These are phyloP conservation scores for Leucocoprinus birnbaumii DNA, from an alignment of 768 basidiomycete genomes.

Conservation along the genomic window DNA sequence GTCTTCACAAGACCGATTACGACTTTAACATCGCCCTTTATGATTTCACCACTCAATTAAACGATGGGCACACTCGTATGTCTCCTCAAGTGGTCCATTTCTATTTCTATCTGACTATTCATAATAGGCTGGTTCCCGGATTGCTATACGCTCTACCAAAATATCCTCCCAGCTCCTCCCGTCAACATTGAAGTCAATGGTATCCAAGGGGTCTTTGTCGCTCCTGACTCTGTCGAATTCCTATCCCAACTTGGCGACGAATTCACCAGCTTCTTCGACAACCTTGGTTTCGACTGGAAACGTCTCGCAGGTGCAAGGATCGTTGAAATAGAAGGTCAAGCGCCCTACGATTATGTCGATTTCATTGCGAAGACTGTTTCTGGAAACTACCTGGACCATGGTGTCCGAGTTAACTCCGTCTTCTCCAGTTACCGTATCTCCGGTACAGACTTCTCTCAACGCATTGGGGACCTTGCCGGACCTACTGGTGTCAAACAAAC, in stretches of 20 bases:
- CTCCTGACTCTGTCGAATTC: constrained; percentile 53
- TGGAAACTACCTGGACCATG: constrained; percentile 63
- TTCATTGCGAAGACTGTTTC: constrained; percentile 54
- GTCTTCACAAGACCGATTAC: constrained; percentile 50
- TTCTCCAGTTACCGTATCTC: constrained; percentile 56
- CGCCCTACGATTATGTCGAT: constrained; percentile 54
- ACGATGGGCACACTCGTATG: constrained; percentile 66
- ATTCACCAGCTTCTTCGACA: constrained; percentile 45
- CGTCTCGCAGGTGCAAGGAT: constrained; percentile 61
- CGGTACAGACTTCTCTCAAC: constrained; percentile 48
- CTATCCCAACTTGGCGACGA: constrained; percentile 40
- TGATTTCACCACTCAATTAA: constrained; percentile 50
- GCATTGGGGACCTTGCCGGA: constrained; percentile 55
- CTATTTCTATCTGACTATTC: not conserved
- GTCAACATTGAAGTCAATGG: constrained; percentile 49
- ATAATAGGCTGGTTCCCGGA: constrained; percentile 50
- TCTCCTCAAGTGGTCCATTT: not conserved
- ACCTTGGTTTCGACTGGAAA: constrained; percentile 52
- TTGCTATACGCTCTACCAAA: constrained; percentile 54
- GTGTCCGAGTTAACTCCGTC: constrained; percentile 60
- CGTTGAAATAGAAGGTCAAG: constrained; percentile 48
- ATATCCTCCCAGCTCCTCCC: constrained; percentile 54
- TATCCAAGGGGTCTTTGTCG: constrained; percentile 44
- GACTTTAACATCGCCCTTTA: constrained; percentile 61
- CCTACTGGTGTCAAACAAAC: constrained; percentile 44